Conservation (phyloP, 768 basidiomycete species). For the Clavulina sp. region DNA sequence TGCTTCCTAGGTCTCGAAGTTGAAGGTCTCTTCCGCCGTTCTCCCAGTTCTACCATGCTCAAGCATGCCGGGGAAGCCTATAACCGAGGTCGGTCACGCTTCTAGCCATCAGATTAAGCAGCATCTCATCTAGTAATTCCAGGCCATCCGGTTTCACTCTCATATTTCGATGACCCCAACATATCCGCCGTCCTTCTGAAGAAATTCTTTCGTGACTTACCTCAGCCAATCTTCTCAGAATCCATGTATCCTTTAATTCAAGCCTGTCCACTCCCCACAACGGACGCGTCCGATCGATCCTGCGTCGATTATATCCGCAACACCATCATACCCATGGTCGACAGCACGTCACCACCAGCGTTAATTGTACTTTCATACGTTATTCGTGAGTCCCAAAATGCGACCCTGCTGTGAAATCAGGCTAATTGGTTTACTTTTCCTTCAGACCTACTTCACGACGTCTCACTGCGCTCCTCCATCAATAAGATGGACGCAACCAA, state of each 20-base stretch:
- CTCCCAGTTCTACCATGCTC: conserved; percentile 50
- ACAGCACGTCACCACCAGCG: conserved; percentile 7
- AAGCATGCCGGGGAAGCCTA: conserved; percentile 69
- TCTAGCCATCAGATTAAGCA: conserved; percentile 2
- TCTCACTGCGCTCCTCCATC: conserved; percentile 42
- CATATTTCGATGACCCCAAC: conserved; percentile 60
- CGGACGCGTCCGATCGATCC: conserved; percentile 37
- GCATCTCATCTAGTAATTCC: not conserved
- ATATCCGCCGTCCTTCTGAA: conserved; percentile 74
- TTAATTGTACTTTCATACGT: conserved; percentile 50
- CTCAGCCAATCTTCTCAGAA: conserved; percentile 63
- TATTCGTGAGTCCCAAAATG: conserved; percentile 29
- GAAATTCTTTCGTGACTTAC: conserved; percentile 68
- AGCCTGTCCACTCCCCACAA: conserved; percentile 44
- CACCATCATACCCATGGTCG: conserved; percentile 43
- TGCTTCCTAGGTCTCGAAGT: conserved; percentile 33
- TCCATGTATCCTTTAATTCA: conserved; percentile 43
- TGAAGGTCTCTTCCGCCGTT: conserved; percentile 72
- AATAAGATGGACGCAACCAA: conserved; percentile 79
- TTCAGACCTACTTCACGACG: conserved; percentile 62
- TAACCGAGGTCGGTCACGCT: conserved; percentile 40
- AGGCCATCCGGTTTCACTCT: conserved; percentile 65
- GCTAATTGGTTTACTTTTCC: not conserved
- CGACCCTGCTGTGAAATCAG: not conserved
- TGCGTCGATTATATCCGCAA: conserved; percentile 51